Percentiles rank a stretch among this genome's conserved stretches.
Evolutionary conservation across 169 alveolate species (phyloP).

Genomic region (Plasmodium gonderi): DNA sequence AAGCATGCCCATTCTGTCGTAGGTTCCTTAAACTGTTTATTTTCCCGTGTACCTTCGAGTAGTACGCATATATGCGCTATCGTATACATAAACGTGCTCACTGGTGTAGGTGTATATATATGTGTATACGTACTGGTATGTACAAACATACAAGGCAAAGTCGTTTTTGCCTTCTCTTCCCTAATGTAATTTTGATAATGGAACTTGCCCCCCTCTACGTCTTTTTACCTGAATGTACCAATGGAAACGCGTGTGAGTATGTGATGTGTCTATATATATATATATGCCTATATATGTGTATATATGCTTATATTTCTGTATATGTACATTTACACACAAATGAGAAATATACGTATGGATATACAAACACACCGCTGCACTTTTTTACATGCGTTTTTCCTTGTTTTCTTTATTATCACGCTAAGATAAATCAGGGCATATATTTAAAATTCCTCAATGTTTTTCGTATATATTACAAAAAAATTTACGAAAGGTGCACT

Average conservation of each 20-base stretch:
- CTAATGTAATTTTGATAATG: background rate
- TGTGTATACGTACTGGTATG: background rate
- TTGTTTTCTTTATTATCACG: background rate
- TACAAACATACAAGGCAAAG: background rate
- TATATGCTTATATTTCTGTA: background rate
- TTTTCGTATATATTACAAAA: background rate
- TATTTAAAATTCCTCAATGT: background rate
- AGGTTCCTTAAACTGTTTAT: background rate
- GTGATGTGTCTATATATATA: background rate
- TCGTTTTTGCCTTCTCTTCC: background rate
- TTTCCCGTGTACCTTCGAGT: background rate
- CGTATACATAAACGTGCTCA: background rate
- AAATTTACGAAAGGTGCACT: background rate
- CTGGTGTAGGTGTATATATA: background rate
- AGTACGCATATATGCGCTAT: background rate
- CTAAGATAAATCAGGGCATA: background rate
- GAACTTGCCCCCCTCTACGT: background rate
- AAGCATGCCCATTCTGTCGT: conserved; percentile 22
- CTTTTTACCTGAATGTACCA: no score
- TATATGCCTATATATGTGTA: background rate
- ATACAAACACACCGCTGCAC: background rate
- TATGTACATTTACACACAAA: no score
- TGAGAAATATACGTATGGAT: background rate
- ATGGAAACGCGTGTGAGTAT: background rate
- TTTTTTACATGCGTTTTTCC: background rate